Base-by-base conservation (phyloP, 78 protist species). In the Salpingoeca rosetta region DNA sequence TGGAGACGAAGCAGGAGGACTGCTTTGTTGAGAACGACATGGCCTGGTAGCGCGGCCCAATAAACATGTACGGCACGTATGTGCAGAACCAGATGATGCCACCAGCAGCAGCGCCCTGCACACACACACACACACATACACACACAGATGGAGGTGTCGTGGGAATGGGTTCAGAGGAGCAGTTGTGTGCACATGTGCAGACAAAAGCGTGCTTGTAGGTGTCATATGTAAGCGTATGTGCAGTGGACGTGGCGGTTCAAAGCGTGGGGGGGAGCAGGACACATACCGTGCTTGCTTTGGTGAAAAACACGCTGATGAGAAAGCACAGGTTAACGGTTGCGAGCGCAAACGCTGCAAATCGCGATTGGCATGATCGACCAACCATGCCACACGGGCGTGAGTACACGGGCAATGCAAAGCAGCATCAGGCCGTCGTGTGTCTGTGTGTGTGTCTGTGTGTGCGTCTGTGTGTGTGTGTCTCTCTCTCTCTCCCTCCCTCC, bases 311-410 rank as follows among this genome's bases (percentile, higher is more conserved):
- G 75, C 43, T n/a, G 75, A 80, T 42, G 74, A 80, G 40, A 39
- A 80, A 80, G 83, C 74, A 27, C 25, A 80, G 40, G 36, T 65
- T 44, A 39, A 80, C 44, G 73, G 75, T 80, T 3, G 83, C 65
- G n/a, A 42, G 7, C 36, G 73, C 57, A 44, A 80, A 80, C 31
- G 17, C 31, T 17, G 65, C 17, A 17, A 51, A 51, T n/a, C n/a
- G n/a, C n/a, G n/a, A n/a, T n/a, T n/a, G n/a, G n/a, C n/a, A n/a
- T n/a, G n/a, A n/a, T n/a, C n/a, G n/a, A n/a, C n/a, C n/a, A n/a
- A n/a, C n/a, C n/a, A n/a, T n/a, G n/a, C n/a, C n/a, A n/a, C n/a
- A n/a, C n/a, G n/a, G n/a, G n/a, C n/a, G n/a, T n/a, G n/a, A n/a
- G n/a, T n/a, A n/a, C n/a, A n/a, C n/a, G n/a, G n/a, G n/a, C n/a